phyloP scores from a whole-genome alignment of 2,329 filamentous ascomycete genomes.

The Fusarium luffae region DNA sequence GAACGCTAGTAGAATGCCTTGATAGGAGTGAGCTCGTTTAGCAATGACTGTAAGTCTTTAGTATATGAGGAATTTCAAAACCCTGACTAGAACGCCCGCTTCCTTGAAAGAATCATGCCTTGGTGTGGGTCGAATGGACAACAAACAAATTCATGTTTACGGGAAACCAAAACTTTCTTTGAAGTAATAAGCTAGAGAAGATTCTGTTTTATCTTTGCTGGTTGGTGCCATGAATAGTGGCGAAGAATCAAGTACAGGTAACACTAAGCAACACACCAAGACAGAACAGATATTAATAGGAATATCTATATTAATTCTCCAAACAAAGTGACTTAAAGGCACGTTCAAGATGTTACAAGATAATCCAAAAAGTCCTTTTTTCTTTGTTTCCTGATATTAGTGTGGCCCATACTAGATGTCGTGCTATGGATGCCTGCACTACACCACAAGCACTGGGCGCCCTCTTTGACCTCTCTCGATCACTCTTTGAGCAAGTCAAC shows the following conservation, averaged over 20 bases:
- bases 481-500: not conserved
- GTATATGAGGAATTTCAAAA: slow-evolving; percentile 9
- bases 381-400: slow-evolving; percentile 5
- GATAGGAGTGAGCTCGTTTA: not conserved
- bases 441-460: not conserved
- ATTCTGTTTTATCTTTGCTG: not conserved
- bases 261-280: not conserved
- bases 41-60: not conserved
- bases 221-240: not conserved
- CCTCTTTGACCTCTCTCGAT: not conserved
- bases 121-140: not conserved
- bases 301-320: not conserved
- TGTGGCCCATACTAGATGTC: not conserved
- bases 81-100: not conserved
- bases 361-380: not conserved
- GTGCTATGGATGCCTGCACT: not conserved
- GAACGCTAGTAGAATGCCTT: not conserved
- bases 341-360: not conserved
- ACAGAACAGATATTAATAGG: not conserved
- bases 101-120: not conserved
- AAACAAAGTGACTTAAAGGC: not conserved
- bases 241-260: not conserved
- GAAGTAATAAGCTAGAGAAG: not conserved
- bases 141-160: not conserved
- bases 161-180: not conserved